Evolutionary conservation across 2,329 filamentous ascomycete species (phyloP).

Genomic region (Fusarium anthophilum): DNA sequence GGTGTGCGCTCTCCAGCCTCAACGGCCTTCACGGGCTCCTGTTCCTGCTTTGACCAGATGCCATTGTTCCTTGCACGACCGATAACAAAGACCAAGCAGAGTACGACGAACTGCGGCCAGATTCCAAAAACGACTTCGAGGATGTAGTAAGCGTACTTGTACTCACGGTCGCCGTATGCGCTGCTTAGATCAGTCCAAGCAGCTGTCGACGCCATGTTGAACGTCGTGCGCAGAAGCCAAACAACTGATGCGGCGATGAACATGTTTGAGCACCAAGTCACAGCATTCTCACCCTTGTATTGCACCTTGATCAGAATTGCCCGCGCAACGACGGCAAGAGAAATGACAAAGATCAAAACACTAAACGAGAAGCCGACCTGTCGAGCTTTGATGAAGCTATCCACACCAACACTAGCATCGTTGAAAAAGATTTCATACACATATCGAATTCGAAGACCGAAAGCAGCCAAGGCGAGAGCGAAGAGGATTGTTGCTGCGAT

Average conservation of each 20-base stretch:
- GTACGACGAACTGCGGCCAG: conserved; percentile 41
- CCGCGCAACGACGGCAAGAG: conserved; percentile 14
- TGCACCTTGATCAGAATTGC: conserved; percentile 36
- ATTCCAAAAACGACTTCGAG: conserved; percentile 37
- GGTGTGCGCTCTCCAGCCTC: conserved; percentile 16
- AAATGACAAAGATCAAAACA: conserved; percentile 29
- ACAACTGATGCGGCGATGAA: conserved; percentile 37
- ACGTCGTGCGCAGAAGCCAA: conserved; percentile 41
- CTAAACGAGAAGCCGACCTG: conserved; percentile 18
- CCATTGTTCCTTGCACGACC: conserved; percentile 40
- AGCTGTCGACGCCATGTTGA: conserved; percentile 31
- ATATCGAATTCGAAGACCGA: conserved; percentile 31
- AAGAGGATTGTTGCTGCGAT: conserved; percentile 22
- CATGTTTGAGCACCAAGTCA: conserved; percentile 32
- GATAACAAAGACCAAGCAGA: conserved; percentile 42
- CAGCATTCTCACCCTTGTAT: conserved; percentile 10
- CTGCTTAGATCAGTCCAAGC: conserved; percentile 13
- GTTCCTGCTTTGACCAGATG: conserved; percentile 39
- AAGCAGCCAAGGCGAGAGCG: conserved; percentile 19
- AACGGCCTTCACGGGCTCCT: conserved; percentile 19
- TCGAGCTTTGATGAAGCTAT: neutral
- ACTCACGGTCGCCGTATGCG: neutral
- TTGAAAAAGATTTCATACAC: neutral
- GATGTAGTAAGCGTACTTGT: conserved; percentile 23
- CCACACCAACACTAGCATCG: neutral